A percentile compares a stretch with the other conserved stretches of the same genome.
phyloP scores from a whole-genome alignment of 345 rosid species.

The Passiflora organensis region DNA sequence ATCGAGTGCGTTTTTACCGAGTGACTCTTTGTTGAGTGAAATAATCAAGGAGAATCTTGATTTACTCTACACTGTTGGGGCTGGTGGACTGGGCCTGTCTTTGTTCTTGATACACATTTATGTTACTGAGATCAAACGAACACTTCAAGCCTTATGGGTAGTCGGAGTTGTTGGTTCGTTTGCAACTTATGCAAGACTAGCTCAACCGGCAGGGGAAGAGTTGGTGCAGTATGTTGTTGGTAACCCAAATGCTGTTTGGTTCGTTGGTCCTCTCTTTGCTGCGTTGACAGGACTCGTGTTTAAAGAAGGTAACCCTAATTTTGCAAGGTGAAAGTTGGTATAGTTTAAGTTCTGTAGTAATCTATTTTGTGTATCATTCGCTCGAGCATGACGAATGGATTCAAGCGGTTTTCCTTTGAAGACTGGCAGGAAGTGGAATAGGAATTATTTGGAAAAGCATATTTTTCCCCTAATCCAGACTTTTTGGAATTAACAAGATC shows the following conservation, averaged over 20 bases:
- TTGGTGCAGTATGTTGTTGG: conserved; percentile 63
- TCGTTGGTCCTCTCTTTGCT: conserved; percentile 90
- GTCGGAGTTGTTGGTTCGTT: conserved; percentile 75
- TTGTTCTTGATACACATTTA: conserved; percentile 79
- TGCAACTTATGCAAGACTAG: conserved; percentile 49
- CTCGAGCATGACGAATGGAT: too few relatives aligned
- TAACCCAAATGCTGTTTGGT: conserved; percentile 72
- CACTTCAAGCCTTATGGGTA: conserved; percentile 89
- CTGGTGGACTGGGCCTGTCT: conserved; percentile 76
- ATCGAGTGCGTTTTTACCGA: conserved; percentile 66
- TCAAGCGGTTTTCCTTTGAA: too few relatives aligned
- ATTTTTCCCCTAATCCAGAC: too few relatives aligned
- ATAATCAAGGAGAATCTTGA: conserved; percentile 58
- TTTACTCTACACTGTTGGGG: conserved; percentile 57
- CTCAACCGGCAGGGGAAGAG: conserved; percentile 61
- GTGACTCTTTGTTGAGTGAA: conserved; percentile 37
- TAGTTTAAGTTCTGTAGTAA: neutral
- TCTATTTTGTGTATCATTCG: neutral
- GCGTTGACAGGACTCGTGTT: conserved; percentile 87
- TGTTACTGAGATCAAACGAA: conserved; percentile 84
- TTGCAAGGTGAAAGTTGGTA: too few relatives aligned
- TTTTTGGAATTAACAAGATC: too few relatives aligned
- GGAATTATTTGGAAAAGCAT: too few relatives aligned
- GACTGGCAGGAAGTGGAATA: too few relatives aligned
- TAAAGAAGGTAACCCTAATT: conserved; percentile 76